phyloP scores from a whole-genome alignment of 441 rosid genomes.

The Metrosideros polymorpha region DNA sequence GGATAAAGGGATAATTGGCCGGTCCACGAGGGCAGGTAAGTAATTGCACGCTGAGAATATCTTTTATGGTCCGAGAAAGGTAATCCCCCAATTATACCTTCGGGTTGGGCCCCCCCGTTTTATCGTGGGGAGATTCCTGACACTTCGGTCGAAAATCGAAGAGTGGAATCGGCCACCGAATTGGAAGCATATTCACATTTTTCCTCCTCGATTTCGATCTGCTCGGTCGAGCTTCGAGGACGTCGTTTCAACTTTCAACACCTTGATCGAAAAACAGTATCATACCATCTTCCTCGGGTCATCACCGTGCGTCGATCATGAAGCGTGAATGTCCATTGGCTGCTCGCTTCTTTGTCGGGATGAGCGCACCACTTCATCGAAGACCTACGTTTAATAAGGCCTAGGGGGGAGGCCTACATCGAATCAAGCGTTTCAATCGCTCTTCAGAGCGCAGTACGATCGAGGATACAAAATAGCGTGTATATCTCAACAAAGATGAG shows the following conservation, averaged over 20 bases:
- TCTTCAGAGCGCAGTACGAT: not conserved
- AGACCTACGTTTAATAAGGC: fast-evolving
- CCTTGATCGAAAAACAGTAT: not conserved
- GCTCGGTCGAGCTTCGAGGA: not conserved
- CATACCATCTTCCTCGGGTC: fast-evolving
- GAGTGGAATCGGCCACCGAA: not conserved
- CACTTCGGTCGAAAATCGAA: not conserved
- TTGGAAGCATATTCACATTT: not conserved
- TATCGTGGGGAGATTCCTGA: not conserved
- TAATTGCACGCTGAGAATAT: not conserved
- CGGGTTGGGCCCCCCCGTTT: not conserved
- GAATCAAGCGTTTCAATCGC: not conserved
- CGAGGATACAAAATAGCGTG: too few species aligned
- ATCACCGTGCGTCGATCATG: fast-evolving
- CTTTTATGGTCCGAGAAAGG: not conserved
- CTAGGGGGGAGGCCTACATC: not conserved
- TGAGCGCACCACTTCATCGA: fast-evolving
- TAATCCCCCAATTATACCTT: not conserved
- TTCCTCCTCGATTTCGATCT: too few species aligned
- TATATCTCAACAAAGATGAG: fast-evolving
- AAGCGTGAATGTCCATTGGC: not conserved
- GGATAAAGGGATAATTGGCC: not conserved
- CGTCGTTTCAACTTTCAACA: not conserved
- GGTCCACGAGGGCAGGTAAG: not conserved
- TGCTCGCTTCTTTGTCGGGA: not conserved